A percentile compares a stretch with the other conserved stretches of the same genome.
Evolutionary conservation across 2,329 filamentous ascomycete genomes (phyloP).

Genomic region (Thelonectria olida): DNA sequence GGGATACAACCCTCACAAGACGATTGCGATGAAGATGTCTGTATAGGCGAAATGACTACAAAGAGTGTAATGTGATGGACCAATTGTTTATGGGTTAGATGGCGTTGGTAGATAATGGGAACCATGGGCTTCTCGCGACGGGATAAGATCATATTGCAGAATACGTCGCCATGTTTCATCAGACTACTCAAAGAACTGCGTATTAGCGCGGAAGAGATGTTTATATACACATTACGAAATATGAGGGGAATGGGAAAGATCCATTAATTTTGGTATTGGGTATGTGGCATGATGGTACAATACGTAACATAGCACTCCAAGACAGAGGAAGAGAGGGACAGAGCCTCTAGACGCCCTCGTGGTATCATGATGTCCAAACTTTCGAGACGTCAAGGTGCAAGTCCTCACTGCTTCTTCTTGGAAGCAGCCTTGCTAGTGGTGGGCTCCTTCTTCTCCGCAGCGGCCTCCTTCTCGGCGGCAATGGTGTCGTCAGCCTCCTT

Average conservation of each 20-base stretch:
- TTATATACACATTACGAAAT: too few relatives aligned
- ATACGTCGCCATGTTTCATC: too few relatives aligned
- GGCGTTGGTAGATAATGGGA: constrained; percentile 25
- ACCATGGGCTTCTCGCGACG: not conserved
- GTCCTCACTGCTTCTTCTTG: constrained; percentile 50
- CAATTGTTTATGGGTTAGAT: constrained; percentile 23
- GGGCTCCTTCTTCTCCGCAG: constrained; percentile 40
- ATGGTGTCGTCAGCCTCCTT: constrained; percentile 86
- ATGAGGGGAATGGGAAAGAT: too few relatives aligned
- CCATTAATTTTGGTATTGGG: not conserved
- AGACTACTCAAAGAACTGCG: too few relatives aligned
- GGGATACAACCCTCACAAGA: constrained; percentile 90
- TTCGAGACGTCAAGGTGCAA: not conserved
- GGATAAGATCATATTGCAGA: not conserved
- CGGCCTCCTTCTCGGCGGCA: constrained; percentile 60
- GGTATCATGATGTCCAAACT: not conserved
- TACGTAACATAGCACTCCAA: not conserved
- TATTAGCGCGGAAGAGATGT: too few relatives aligned
- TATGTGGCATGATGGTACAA: not conserved
- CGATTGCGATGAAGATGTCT: constrained; percentile 98
- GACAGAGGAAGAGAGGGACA: not conserved
- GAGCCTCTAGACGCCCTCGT: not conserved
- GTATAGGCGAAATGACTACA: constrained; percentile 54
- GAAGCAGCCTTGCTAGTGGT: constrained; percentile 38
- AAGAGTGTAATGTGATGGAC: not conserved